Base-by-base conservation (phyloP, 1,284 basidiomycete species). In the Puccinia polysora region DNA sequence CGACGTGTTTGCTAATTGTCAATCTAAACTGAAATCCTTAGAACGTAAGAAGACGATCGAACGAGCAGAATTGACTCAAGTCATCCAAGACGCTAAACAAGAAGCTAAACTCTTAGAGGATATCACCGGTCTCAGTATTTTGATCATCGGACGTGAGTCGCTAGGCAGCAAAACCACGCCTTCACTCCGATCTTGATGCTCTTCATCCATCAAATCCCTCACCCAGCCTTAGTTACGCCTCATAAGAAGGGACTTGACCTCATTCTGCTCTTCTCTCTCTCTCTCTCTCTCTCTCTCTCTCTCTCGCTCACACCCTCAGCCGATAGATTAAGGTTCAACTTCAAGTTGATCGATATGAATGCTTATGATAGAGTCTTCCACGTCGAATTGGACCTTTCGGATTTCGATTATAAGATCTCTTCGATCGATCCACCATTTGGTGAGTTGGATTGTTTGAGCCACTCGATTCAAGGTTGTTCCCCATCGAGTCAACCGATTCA, bases 301-400 rank as follows among this genome's bases (percentile, higher is more conserved):
- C 28, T 23, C 40, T 60, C 23, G 2, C 7, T 36, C 23, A 15
- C 18, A 2, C 25, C 4, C 6, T 18, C 43, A 60, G 58, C 58
- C 15, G 58, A 60, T 60, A 40, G 58, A 25, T n/a, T 60, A 38
- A 43, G n/a, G 28, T 60, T 60, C 40, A 45, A 60, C 30, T 60
- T 60, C 40, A 60, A 60, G 40, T 20, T 60, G 28, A 60, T 60
- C 40, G 58, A 60, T 23, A 60, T 60, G 58, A 60, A 60, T n/a
- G 40, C 36, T 15, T 60, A 60, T 25, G 58, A 60, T 25, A 43
- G 58, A 60, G 36, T 60, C 5, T 60, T 60, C 18, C 43, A 4
- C 8, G 18, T 60, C 7, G 58, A 60, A 60, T 25, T 60, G 8
- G 58, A 60, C 28, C 58, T 60, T 8, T 18, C 38, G 6, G 58